Conservation (phyloP, 23 red algal genomes). For the Agarophyton chilense region DNA sequence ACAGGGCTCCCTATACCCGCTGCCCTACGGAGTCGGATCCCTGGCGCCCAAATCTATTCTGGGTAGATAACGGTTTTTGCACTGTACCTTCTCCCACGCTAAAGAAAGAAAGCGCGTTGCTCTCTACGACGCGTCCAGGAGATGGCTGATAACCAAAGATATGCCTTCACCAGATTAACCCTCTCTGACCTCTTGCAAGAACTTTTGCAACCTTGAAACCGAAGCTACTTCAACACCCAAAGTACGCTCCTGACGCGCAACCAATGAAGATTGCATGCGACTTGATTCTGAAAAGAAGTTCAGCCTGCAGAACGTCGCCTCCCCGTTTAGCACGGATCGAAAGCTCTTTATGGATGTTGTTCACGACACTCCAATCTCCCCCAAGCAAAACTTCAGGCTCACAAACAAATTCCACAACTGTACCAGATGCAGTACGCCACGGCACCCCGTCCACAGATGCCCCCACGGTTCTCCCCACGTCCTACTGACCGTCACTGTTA, state of each 20-base stretch:
- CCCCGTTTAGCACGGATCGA: not conserved
- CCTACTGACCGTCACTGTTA: not conserved
- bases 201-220: not conserved
- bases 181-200: not conserved
- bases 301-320: conserved; percentile 1
- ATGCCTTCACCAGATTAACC: conserved; percentile 9
- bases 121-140: conserved; percentile 15
- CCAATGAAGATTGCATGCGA: not conserved
- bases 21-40: not conserved
- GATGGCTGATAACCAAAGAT: conserved; percentile 29
- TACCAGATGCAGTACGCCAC: not conserved
- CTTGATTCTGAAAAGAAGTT: not conserved
- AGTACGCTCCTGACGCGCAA: not conserved
- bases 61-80: conserved; percentile 30
- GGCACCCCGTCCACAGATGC: not conserved
- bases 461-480: not conserved
- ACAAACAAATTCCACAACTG: not conserved
- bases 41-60: conserved; percentile 5
- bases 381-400: not conserved
- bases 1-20: not conserved
- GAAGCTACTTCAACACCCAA: conserved; percentile 2
- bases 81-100: conserved; percentile 15
- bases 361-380: not conserved
- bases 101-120: not conserved
- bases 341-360: not conserved